Percentiles rank a stretch among this genome's conserved stretches.
Evolutionary conservation across 208 protist species (phyloP).

Genomic region (Strigomonas culicis): DNA sequence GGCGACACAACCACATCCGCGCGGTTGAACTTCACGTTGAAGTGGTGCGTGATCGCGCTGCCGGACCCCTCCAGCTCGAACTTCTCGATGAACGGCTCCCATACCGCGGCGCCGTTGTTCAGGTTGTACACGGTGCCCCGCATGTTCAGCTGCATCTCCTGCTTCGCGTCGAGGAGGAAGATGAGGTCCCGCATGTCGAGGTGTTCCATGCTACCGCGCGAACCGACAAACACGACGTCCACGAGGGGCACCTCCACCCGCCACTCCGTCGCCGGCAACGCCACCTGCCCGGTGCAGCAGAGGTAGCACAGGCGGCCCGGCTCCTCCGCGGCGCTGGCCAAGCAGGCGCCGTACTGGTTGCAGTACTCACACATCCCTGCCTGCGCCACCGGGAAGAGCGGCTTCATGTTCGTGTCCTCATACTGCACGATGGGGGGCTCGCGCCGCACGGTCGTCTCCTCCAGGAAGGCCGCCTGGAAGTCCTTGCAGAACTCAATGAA

Average conservation of each 20-base stretch:
- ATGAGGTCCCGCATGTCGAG: constrained; percentile 33
- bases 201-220: constrained; percentile 54
- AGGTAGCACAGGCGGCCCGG: constrained; percentile 68
- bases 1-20: constrained; percentile 80
- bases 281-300: constrained; percentile 69
- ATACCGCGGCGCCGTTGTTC: constrained; percentile 68
- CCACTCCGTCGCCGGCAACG: constrained; percentile 55
- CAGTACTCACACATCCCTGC: constrained; percentile 66
- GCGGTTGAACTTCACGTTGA: constrained; percentile 45
- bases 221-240: constrained; percentile 59
- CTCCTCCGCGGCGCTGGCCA: constrained; percentile 22
- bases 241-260: constrained; percentile 58
- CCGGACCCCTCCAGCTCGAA: constrained; percentile 43
- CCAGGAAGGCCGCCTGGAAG: constrained; percentile 53
- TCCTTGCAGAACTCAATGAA: constrained; percentile 67
- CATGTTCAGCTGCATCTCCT: constrained; percentile 47
- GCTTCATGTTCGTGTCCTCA: constrained; percentile 41
- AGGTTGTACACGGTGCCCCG: constrained; percentile 55
- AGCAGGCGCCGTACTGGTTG: constrained; percentile 29
- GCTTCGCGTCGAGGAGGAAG: constrained; percentile 39
- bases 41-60: constrained; percentile 51
- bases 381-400: constrained; percentile 30
- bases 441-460: constrained; percentile 44
- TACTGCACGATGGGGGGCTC: constrained; percentile 47
- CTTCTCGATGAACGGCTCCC: constrained; percentile 82